Evolutionary conservation across 208 protist species (phyloP), one percentile per base, ranked within the genome.

Genomic region (Leishmania tarentolae): DNA sequence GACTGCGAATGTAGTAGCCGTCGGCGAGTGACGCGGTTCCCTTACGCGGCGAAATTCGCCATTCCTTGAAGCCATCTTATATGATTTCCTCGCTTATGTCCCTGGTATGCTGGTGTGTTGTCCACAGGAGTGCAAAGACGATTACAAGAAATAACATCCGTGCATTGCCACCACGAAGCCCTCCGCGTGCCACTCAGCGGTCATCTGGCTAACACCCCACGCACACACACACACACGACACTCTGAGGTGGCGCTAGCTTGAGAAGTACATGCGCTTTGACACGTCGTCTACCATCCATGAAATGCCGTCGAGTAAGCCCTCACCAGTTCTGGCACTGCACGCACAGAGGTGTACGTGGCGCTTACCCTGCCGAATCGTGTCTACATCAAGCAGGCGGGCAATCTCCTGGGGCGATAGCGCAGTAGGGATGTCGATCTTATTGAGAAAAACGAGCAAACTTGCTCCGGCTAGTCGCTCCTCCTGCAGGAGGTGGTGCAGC

Each of bases 391-490:
- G 85, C 15, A 92, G 72, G 42, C 74, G 59, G 35, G 93, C 92
- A 79, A 98, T 95, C 31, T 96, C 88, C 46, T 73, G 83, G 46
- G 93, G 87, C 40, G 86, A 66, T 35, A 96, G 85, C 11, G 95
- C 84, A 2, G 87, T 93, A 53, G 92, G 84, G 37, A 99, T 94
- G 88, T 99, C 99, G 76, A 99, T 97, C 90, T 99, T 99, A 90
- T 99, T 99, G 47, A 99, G 97, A 80, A 99, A 99, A n/a, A 99
- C 93, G 1, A 99, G 90, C 75, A 99, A 87, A 57, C 98, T 99
- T 15, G 99, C 99, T 7, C 99, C 99, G 19, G 99, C 99, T 0
- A 99, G 90, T 35, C 99, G 95, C 91, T 99, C 98, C 83, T 99
- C 98, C 63, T 97, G 86, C 52, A 99, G 91, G 21, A 99, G 86